Percentiles rank a stretch among this genome's conserved stretches.
phyloP scores from a whole-genome alignment of 2,329 filamentous ascomycete genomes.

The Penicillium sp. region DNA sequence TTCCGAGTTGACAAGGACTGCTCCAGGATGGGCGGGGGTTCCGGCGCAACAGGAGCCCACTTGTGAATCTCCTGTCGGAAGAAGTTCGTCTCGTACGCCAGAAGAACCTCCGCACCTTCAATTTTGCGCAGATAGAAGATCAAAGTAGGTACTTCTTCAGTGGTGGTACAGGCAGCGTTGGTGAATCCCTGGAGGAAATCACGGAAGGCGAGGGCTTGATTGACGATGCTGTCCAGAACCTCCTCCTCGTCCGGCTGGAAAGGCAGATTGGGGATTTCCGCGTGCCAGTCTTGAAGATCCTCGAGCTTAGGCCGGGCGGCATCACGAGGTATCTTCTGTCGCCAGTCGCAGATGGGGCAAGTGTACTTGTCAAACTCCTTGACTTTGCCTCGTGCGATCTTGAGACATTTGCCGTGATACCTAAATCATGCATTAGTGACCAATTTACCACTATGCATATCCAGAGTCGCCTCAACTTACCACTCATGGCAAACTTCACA shows the following conservation, averaged over 20 bases:
- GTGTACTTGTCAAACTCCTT: conserved; percentile 99
- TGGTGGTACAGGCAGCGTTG: conserved; percentile 74
- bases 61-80: conserved; percentile 94
- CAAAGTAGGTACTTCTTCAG: conserved; percentile 83
- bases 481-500: conserved; percentile 98
- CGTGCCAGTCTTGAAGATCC: conserved; percentile 78
- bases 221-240: conserved; percentile 78
- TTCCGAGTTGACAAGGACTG: conserved; percentile 90
- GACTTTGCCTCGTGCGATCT: conserved; percentile 95
- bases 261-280: conserved; percentile 74
- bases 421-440: conserved; percentile 46
- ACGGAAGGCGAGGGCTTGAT: conserved; percentile 79
- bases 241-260: conserved; percentile 97
- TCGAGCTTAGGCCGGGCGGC: conserved; percentile 93
- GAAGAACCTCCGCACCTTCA: conserved; percentile 89
- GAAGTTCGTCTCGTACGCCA: conserved; percentile 94
- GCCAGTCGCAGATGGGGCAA: conserved; percentile 96
- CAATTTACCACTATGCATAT: not conserved
- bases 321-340: conserved; percentile 93
- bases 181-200: conserved; percentile 77
- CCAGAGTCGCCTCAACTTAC: conserved; percentile 53
- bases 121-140: conserved; percentile 96
- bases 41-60: conserved; percentile 85
- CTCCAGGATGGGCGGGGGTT: conserved; percentile 80
- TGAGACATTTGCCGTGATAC: conserved; percentile 98